Conservation (phyloP, 1,139 yeast genomes). For the Scheffersomyces quercinus region DNA sequence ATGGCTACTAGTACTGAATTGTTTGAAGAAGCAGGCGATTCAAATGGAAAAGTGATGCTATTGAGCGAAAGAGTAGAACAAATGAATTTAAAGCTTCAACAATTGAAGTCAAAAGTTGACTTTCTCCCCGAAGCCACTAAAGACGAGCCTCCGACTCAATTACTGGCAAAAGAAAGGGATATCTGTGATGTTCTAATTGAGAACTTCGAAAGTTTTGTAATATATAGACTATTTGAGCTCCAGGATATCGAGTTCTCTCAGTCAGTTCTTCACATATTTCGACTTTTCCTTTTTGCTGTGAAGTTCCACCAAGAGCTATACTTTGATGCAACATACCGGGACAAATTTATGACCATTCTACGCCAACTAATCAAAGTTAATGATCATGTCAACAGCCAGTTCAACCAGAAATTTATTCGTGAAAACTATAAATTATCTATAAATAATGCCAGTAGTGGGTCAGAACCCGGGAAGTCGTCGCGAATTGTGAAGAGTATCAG, state of each 20-base stretch:
- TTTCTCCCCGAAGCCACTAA: neutral
- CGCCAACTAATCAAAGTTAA: slow-evolving; percentile 2
- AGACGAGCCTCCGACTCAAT: neutral
- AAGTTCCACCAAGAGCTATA: slow-evolving; percentile 1
- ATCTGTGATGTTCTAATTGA: neutral
- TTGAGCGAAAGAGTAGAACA: slow-evolving; percentile 4
- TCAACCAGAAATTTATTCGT: slow-evolving; percentile 6
- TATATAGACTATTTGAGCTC: neutral
- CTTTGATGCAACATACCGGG: slow-evolving; percentile 1
- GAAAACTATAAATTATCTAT: neutral
- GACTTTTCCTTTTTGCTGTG: slow-evolving; percentile 7
- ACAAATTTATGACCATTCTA: neutral
- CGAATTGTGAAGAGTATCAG: too few relatives aligned
- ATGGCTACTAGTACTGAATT: too few relatives aligned
- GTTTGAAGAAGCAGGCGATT: neutral
- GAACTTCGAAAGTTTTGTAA: neutral
- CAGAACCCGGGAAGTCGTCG: too few relatives aligned
- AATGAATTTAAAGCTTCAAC: slow-evolving; percentile 4
- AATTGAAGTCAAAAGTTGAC: neutral
- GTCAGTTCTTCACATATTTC: slow-evolving; percentile 3
- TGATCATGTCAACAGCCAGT: slow-evolving; percentile 5
- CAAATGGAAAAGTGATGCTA: neutral
- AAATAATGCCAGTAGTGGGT: too few relatives aligned
- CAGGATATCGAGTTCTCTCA: neutral
- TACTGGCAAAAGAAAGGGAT: neutral